Base-by-base conservation (phyloP, 805 yeast species). In the Cyberlindnera meyerae region DNA sequence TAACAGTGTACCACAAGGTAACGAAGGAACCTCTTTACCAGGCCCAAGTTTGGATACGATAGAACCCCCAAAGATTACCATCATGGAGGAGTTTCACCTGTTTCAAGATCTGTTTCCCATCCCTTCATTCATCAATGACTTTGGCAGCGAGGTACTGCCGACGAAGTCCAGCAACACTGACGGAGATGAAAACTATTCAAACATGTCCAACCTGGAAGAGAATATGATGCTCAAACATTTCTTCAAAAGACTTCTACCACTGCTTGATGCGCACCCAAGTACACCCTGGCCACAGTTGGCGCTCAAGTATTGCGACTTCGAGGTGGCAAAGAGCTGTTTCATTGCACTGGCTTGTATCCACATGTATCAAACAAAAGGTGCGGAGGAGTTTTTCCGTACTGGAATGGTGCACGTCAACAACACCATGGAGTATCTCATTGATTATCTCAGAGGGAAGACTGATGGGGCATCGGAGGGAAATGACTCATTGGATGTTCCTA, bases 211-310 rank as follows among this genome's bases (percentile, higher is more conserved):
- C 29, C 52, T 65, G 18, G 78, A 75, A 39, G 81, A 75, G 43
- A 73, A 71, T 39, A 67, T 65, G 62, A 70, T 75, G 66, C 47
- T 75, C 40, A 69, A 67, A 42, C 80, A 75, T 51, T 75, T 74
- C 47, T 75, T 75, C 52, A 69, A 71, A 44, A 68, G 71, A 40
- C 57, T 75, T 25, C 53, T 75, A 6, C 78, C 76, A 2, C 48
- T 75, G 27, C 52, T 75, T 24, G 81, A 75, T 55, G 77, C 78
- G 0, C 79, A 75, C 48, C 81, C 80, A 0, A 70, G 71, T 28
- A 62, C 77, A 1, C 80, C 80, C 4, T 73, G 79, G 79, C 81
- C 81, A 0, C 75, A 73, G 40, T 52, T 75, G 39, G 77, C 78
- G 29, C 57, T 75, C 42, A 66, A 69, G 34, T 75, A 75, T 48